Percentiles rank a stretch among this genome's conserved stretches.
Conservation (phyloP, 2,329 filamentous ascomycete genomes). For the Fusarium penzigii region DNA sequence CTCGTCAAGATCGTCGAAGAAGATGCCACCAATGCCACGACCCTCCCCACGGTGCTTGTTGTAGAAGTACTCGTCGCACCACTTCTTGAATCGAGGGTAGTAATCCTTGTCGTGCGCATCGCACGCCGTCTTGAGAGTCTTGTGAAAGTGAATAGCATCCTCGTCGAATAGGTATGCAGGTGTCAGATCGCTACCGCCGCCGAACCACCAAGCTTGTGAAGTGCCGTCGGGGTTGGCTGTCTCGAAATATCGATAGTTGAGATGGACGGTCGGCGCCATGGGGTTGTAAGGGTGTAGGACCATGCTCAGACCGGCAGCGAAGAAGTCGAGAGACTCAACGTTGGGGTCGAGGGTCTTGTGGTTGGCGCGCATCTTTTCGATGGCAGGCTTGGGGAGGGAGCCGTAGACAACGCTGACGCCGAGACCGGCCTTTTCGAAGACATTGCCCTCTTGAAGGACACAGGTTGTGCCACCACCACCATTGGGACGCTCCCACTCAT, state of each 20-base stretch:
- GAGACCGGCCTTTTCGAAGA: constrained; percentile 97
- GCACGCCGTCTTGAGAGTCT: constrained; percentile 87
- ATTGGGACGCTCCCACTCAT: constrained; percentile 84
- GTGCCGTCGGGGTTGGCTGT: constrained; percentile 82
- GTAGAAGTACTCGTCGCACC: constrained; percentile 97
- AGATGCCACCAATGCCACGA: constrained; percentile 91
- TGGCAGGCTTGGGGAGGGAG: constrained; percentile 80
- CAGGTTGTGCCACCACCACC: constrained; percentile 94
- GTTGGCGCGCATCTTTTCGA: constrained; percentile 90
- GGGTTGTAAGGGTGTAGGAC: constrained; percentile 94
- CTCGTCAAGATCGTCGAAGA: constrained; percentile 96
- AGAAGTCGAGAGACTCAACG: constrained; percentile 87
- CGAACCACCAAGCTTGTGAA: constrained; percentile 95
- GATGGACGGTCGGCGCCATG: constrained; percentile 94
- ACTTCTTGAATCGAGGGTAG: constrained; percentile 93
- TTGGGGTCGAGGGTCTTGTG: constrained; percentile 84
- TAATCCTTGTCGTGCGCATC: constrained; percentile 91
- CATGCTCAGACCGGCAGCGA: constrained; percentile 88
- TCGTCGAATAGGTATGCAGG: constrained; percentile 95
- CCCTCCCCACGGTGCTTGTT: constrained; percentile 88
- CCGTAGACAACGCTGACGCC: constrained; percentile 96
- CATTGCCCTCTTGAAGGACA: constrained; percentile 92
- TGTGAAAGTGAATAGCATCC: constrained; percentile 95
- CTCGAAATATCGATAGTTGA: constrained; percentile 99
- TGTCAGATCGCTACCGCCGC: constrained; percentile 91